These are phyloP conservation scores for Tuber microsphaerosporum DNA, from an alignment of 495 filamentous ascomycete genomes.

Conservation along the genomic window DNA sequence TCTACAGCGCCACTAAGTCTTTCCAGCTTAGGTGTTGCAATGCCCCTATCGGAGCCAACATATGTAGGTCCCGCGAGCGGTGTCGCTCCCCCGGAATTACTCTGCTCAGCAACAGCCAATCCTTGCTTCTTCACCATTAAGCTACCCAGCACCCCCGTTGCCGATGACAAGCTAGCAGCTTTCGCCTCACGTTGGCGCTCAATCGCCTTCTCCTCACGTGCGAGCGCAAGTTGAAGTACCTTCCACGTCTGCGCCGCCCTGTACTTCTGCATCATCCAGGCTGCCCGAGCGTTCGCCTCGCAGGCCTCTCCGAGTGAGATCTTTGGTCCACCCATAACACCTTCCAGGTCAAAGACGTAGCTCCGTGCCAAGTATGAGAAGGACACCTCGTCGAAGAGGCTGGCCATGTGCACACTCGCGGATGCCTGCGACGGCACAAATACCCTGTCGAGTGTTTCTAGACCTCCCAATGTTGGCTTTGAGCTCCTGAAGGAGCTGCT, in stretches of 20 bases:
- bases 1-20: slow-evolving; percentile 4
- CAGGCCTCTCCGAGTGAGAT: slow-evolving; percentile 33
- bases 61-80: slow-evolving; percentile 11
- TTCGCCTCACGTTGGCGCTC: slow-evolving; percentile 6
- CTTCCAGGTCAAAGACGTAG: slow-evolving; percentile 29
- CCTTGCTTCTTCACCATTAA: neutral
- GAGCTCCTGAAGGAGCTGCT: slow-evolving; percentile 34
- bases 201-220: slow-evolving; percentile 31
- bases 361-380: slow-evolving; percentile 31
- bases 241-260: slow-evolving; percentile 37
- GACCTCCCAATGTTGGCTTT: slow-evolving; percentile 21
- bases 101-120: slow-evolving; percentile 13
- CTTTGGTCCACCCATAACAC: slow-evolving; percentile 17
- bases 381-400: slow-evolving; percentile 33
- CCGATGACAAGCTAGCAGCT: slow-evolving; percentile 7
- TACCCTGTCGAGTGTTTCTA: slow-evolving; percentile 30
- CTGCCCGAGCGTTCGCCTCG: slow-evolving; percentile 33
- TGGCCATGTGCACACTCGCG: slow-evolving; percentile 26
- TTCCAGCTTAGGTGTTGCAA: slow-evolving; percentile 18
- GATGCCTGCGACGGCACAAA: slow-evolving; percentile 35
- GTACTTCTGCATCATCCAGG: slow-evolving; percentile 32
- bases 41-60: neutral
- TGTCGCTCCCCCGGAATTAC: slow-evolving; percentile 20
- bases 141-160: neutral
- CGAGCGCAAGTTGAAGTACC: slow-evolving; percentile 28